Base-by-base conservation (phyloP, 768 basidiomycete species). In the Trametes cinnabarina region DNA sequence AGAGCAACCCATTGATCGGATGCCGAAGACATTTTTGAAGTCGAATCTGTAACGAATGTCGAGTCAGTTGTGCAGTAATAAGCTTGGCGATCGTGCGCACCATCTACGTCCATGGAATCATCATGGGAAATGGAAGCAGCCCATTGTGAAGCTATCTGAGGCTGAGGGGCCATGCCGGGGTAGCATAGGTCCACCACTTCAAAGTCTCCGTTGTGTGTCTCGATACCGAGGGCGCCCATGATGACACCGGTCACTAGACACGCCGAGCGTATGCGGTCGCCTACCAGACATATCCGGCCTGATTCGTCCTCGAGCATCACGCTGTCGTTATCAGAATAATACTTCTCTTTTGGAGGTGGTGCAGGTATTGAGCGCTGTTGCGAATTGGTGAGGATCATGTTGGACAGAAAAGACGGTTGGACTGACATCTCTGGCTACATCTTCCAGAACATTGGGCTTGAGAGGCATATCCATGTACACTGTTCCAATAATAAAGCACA, bases 391-490 rank as follows among this genome's bases (percentile, higher is more conserved):
- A 4, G 42, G n/a, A 17, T 22, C 2, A 3, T 26, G 40, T 20
- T 15, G 42, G 6, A 30, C 11, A 11, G 3, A 8, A 10, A 35
- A 7, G 14, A 39, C 5, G 9, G 35, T 3, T 22, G 23, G 20
- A 78, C 92, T 64, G 67, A 98, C 97, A 66, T 99, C 94, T 70
- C 91, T 82, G 22, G 88, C 93, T 63, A 98, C 83, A 62, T 99
- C 97, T 65, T 94, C 90, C 61, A 99, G 80, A n/a, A 99, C 91
- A 67, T 98, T 98, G 0, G 96, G 96, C 68, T 99, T 99, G 50
- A 98, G 78, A 9, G 94, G 92, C 97, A 99, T 99, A 59, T 99
- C 94, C 86, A 98, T 88, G 71, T 98, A 99, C 6, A 98, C 87
- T 0, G 97, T 99, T 3, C 97, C 97, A 52, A 97, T 77, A 60